Evolutionary conservation across 768 basidiomycete species (phyloP), one percentile per base, ranked within the genome.

Genomic region (Fomitopsis pulvina): DNA sequence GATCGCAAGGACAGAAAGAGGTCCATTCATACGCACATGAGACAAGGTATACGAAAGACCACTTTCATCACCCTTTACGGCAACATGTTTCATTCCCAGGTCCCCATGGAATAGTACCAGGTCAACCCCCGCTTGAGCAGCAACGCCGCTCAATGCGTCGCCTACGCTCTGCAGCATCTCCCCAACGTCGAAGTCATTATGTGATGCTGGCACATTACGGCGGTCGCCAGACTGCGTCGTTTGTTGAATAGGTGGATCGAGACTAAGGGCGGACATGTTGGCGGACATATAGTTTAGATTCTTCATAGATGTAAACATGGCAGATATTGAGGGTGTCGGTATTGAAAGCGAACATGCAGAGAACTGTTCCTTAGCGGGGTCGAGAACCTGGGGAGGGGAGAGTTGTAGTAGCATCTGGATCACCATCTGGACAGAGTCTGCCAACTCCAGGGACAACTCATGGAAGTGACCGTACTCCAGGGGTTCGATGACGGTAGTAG

Each of bases 281-380:
- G 88, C 89, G 4, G 90, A 90, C 56, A 96, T 79, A 61, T 89
- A 95, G 64, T 95, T 95, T 56, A 97, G 78, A 56, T 86, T 88
- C 69, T 92, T 92, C 89, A 96, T 91, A 32, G 85, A 79, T 16
- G 89, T 90, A 64, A 96, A 80, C 64, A 97, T 75, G 32, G 91
- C 89, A 16, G 89, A 87, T 67, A 97, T 77, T 56, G 86, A 90
- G 5, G 92, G 79, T 0, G 88, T 88, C 9, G 93, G 94, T 39
- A 96, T 79, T 30, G 89, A 83, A 22, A 97, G 67, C 1, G 92
- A 79, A 64, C 90, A 95, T 22, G 90, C 86, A 1, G 92, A 87
- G 61, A 92, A 87, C 63, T 93, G 92, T 61, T 97, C 93, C 65
- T 89, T 94, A 2, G 87, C 84, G n/a, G 88, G 81, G 63, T 96